Base-by-base conservation (phyloP, 1,284 basidiomycete genomes). In the Fomitopsis betulina region DNA sequence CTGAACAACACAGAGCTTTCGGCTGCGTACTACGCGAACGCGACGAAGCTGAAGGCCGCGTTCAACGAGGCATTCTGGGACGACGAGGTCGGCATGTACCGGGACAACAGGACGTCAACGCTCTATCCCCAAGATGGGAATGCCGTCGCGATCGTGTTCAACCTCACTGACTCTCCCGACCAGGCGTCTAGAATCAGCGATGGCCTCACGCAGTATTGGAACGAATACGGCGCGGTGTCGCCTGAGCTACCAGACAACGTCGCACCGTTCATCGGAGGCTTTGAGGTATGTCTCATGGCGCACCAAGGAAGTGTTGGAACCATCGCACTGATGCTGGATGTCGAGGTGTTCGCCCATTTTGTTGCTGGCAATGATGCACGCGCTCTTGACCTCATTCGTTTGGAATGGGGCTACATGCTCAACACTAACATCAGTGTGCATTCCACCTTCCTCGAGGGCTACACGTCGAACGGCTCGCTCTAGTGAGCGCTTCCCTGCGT, bases 331-430 rank as follows among this genome's bases (percentile, higher is more conserved):
- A 47, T 5, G 49, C 5, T 21, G 13, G n/a, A n/a, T n/a, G 21
- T 5, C 6, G 40, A 82, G 79, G 64, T 82, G 9, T 76, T 79
- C 70, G 80, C 80, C 8, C 80, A 83, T 63, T 81, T 82, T 56
- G 72, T 73, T 12, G 74, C 79, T 0, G 78, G 76, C 9, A 74
- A 79, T 63, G 79, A 77, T 50, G 75, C 70, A n/a, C 72, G 76
- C 21, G 80, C 79, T 2, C 73, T 83, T 63, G 79, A 81, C 59
- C 72, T 83, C 6, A 62, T 83, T 9, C 73, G 73, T 17, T 71
- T 73, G 27, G 75, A 80, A 65, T 81, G 81, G 81, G 80, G 80
- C 1, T 83, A 81, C 64, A 82, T 82, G 77, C 68, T 82, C 32
- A 78, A 79, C 68, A 81, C 79, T 6, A 77, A 79, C 60, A 62